These are phyloP conservation scores for Paecilomyces sp. DNA, from an alignment of 2,329 filamentous ascomycete genomes.

Conservation along the genomic window DNA sequence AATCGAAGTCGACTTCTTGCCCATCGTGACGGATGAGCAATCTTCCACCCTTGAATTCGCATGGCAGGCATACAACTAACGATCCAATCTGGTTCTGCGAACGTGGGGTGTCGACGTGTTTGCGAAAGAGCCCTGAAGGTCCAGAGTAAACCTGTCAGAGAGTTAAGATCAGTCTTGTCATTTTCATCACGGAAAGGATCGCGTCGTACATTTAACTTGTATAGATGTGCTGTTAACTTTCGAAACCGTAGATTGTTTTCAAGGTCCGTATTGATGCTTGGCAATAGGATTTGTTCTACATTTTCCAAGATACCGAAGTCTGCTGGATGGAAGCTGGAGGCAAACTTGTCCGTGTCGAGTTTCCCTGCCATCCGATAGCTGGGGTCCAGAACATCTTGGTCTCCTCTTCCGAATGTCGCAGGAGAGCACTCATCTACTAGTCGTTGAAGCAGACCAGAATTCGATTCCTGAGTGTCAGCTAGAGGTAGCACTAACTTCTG, in stretches of 20 bases:
- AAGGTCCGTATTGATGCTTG: conserved; percentile 12
- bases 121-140: conserved; percentile 44
- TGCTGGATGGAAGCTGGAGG: conserved; percentile 46
- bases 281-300: conserved; percentile 41
- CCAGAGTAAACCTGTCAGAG: conserved; percentile 42
- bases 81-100: conserved; percentile 45
- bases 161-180: background rate
- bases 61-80: conserved; percentile 47
- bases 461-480: background rate
- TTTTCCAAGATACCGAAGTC: conserved; percentile 46
- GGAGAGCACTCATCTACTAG: conserved; percentile 31
- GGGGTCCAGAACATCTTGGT: conserved; percentile 45
- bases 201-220: conserved; percentile 47
- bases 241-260: conserved; percentile 12
- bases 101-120: conserved; percentile 50
- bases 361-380: conserved; percentile 47
- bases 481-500: conserved; percentile 4
- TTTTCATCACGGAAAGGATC: background rate
- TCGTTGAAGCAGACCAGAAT: conserved; percentile 2
- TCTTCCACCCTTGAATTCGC: conserved; percentile 22
- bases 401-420: conserved; percentile 43
- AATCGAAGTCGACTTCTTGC: conserved; percentile 17
- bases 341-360: conserved; percentile 43
- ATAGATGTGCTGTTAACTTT: conserved; percentile 46
- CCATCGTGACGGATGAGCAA: conserved; percentile 27